These are phyloP conservation scores for sunflower (Helianthus annuus) DNA, from an alignment of 129 eudicot species.

Conservation along the genomic window DNA sequence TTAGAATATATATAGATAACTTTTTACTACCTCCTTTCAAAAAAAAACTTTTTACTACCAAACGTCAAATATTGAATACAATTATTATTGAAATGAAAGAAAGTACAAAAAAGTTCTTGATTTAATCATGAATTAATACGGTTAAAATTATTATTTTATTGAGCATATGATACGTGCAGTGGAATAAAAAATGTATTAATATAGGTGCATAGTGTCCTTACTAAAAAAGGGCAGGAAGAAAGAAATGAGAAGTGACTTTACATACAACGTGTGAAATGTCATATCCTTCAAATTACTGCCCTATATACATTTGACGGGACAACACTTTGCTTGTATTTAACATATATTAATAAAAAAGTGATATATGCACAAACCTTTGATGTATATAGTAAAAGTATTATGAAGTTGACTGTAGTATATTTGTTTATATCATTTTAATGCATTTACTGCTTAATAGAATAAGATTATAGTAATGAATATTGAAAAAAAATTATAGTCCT, in stretches of 20 bases:
- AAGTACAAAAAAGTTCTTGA: neutral
- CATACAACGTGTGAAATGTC: conserved; percentile 42
- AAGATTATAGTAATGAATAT: too few species aligned
- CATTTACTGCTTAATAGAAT: too few species aligned
- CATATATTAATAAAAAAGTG: neutral
- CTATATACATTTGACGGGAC: conserved; percentile 29
- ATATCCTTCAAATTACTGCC: conserved; percentile 33
- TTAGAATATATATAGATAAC: too few species aligned
- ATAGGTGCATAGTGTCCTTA: conserved; percentile 35
- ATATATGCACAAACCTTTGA: too few species aligned
- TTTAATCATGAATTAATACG: conserved; percentile 1
- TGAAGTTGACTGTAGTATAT: too few species aligned
- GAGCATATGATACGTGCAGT: neutral
- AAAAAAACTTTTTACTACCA: neutral
- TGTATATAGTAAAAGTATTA: too few species aligned
- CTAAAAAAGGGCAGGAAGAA: conserved; percentile 31
- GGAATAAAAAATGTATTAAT: conserved; percentile 23
- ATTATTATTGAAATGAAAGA: neutral
- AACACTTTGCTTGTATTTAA: conserved; percentile 14
- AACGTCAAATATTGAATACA: neutral
- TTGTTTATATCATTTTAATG: too few species aligned
- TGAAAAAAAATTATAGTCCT: too few species aligned
- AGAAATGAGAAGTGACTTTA: conserved; percentile 39
- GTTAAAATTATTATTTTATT: neutral
- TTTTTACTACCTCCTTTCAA: too few species aligned